A percentile compares a stretch with the other conserved stretches of the same genome.
phyloP scores from a whole-genome alignment of 2,329 filamentous ascomycete genomes.

The Cytospora chrysosperma region DNA sequence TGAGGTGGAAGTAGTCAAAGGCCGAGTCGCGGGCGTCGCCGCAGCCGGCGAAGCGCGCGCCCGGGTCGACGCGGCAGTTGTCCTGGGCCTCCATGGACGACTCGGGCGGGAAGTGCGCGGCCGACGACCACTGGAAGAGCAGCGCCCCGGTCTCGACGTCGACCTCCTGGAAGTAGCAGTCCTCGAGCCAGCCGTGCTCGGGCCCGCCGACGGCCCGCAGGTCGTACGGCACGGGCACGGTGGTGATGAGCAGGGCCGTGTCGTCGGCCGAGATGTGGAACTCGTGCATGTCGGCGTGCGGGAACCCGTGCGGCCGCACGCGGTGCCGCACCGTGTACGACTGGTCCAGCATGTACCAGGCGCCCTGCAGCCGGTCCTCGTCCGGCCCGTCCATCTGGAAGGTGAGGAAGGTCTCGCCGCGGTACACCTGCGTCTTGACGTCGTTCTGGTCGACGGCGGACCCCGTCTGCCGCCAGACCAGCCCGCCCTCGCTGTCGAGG shows the following conservation, averaged over 20 bases:
- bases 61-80: constrained; percentile 18
- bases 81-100: constrained; percentile 22
- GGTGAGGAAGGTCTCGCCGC: constrained; percentile 35
- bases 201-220: constrained; percentile 34
- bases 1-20: constrained; percentile 42
- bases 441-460: constrained; percentile 24
- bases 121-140: constrained; percentile 36
- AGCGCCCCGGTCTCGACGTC: constrained; percentile 38
- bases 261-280: constrained; percentile 42
- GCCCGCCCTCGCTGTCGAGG: constrained; percentile 28
- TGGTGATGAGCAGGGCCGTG: constrained; percentile 43
- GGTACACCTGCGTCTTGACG: constrained; percentile 33
- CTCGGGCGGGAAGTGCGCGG: constrained; percentile 16
- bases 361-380: constrained; percentile 14
- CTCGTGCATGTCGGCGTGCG: constrained; percentile 42
- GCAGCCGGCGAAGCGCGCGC: constrained; percentile 21
- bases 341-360: constrained; percentile 24
- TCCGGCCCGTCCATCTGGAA: constrained; percentile 33
- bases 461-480: constrained; percentile 29
- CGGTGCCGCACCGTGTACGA: constrained; percentile 20
- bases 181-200: constrained; percentile 32
- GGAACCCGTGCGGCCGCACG: constrained; percentile 28
- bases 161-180: constrained; percentile 41
- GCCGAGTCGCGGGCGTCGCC: constrained; percentile 15
- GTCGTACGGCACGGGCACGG: constrained; percentile 36